Evolutionary conservation across 2,329 filamentous ascomycete genomes (phyloP), one percentile per base, ranked within the genome.

Genomic region (Trichoderma sp.): DNA sequence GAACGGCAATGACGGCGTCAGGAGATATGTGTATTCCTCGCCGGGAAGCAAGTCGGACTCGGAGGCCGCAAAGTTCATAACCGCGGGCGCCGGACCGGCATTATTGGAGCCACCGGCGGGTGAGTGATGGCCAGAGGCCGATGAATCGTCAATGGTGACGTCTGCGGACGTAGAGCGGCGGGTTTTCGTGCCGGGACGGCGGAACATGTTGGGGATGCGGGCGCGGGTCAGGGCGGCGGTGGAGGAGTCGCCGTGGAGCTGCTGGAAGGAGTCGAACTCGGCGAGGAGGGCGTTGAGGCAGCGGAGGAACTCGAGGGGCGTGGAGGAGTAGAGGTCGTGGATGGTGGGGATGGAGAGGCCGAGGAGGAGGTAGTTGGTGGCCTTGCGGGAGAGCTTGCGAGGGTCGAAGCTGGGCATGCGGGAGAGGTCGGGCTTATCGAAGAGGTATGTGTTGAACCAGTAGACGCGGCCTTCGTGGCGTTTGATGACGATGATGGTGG

Each of bases 371-470:
- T 96, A 97, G 83, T 98, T 98, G 69, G 95, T 97, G 45, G 97
- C 96, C 79, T 97, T 94, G 75, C 95, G 93, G 77, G 94, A 93
- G 66, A 98, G 91, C 82, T 96, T 97, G 78, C 93, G 92, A 4
- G 91, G 87, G 76, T 97, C 94, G 82, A 97, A 96, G 82, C 95
- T 97, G 63, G 96, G 92, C 87, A 98, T 93, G 81, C 93, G 92
- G 69, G 90, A 87, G 41, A 98, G 89, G 83, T 98, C 95, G 35
- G 90, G 84, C 80, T 94, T 93, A 78, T 95, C 94, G 85, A 98
- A 98, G 81, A 97, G 93, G 76, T 98, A 91, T 0, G 97, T 98
- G 85, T 98, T 98, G 88, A 98, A 98, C 95, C 97, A 98, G 87
- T 97, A 98, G 59, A 98, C 92, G 75, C 95, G 92, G 76, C 96